A percentile compares a stretch with the other conserved stretches of the same genome.
Evolutionary conservation across 2,329 filamentous ascomycete genomes (phyloP).

Genomic region (Aspergillus awamori): DNA sequence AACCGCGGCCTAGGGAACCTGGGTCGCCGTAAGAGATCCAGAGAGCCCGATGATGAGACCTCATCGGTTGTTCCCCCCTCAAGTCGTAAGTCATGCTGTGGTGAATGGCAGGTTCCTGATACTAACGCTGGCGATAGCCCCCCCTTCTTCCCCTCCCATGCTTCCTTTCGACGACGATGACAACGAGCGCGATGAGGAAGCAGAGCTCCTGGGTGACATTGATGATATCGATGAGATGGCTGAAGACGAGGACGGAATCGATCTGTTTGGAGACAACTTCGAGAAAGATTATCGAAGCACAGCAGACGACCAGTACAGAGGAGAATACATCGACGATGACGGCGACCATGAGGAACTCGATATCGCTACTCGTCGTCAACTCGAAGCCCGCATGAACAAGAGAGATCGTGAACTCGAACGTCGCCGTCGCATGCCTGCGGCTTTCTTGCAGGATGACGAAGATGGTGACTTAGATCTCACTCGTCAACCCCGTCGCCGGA

Average conservation of each 20-base stretch:
- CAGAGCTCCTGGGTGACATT: constrained; percentile 63
- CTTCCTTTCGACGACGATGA: constrained; percentile 53
- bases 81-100: constrained; percentile 57
- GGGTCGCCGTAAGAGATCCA: constrained; percentile 63
- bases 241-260: constrained; percentile 70
- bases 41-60: constrained; percentile 66
- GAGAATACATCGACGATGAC: constrained; percentile 65
- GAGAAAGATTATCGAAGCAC: constrained; percentile 62
- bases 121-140: constrained; percentile 31
- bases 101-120: not conserved
- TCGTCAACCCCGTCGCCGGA: constrained; percentile 78
- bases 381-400: constrained; percentile 64
- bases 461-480: constrained; percentile 83
- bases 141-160: constrained; percentile 65
- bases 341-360: constrained; percentile 66
- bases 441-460: constrained; percentile 72
- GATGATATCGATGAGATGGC: constrained; percentile 70
- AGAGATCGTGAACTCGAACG: constrained; percentile 64
- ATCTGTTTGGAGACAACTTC: constrained; percentile 69
- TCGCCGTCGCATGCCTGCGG: constrained; percentile 62
- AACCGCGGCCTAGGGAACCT: constrained; percentile 68
- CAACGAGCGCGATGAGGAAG: constrained; percentile 54
- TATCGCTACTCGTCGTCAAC: constrained; percentile 59
- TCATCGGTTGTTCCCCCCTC: constrained; percentile 64
- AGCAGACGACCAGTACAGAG: constrained; percentile 57